Conservation (phyloP, 2,329 filamentous ascomycete species). For the Phyllosticta citriasiana region DNA sequence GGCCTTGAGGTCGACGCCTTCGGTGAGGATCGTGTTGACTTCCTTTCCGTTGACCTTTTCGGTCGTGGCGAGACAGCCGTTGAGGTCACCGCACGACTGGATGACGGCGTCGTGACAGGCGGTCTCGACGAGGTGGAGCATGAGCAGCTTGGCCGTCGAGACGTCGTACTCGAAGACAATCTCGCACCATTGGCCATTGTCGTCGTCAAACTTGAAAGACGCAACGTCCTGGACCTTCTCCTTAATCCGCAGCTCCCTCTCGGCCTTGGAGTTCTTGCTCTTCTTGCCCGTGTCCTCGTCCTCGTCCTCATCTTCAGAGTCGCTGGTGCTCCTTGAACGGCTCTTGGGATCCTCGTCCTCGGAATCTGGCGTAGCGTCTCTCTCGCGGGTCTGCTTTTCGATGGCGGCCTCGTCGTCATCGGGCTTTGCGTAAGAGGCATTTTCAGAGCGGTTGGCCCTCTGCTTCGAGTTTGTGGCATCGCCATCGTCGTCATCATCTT, state of each 20-base stretch:
- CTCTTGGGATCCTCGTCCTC: constrained; percentile 46
- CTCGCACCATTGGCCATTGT: constrained; percentile 61
- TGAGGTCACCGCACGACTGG: constrained; percentile 54
- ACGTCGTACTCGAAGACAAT: constrained; percentile 77
- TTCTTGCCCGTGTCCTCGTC: constrained; percentile 25
- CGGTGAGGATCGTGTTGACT: constrained; percentile 53
- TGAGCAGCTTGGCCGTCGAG: constrained; percentile 76
- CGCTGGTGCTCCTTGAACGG: constrained; percentile 30
- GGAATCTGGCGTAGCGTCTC: constrained; percentile 47
- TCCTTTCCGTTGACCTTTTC: constrained; percentile 40
- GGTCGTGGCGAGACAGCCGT: constrained; percentile 57
- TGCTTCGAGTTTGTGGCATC: constrained; percentile 60
- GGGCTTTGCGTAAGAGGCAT: constrained; percentile 81
- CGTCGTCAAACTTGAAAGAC: constrained; percentile 70
- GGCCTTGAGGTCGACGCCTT: constrained; percentile 77
- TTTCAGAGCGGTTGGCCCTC: constrained; percentile 66
- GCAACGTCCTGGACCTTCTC: constrained; percentile 53
- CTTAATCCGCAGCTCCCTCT: constrained; percentile 12
- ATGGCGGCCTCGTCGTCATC: constrained; percentile 83
- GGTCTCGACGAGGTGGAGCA: constrained; percentile 81
- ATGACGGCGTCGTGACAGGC: constrained; percentile 71
- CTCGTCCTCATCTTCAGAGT: constrained; percentile 25
- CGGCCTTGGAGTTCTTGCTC: constrained; percentile 16
- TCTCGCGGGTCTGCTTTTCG: constrained; percentile 48
- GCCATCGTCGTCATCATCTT: constrained; percentile 69